phyloP scores from a whole-genome alignment of 345 rosid genomes.

The Brassica rapa region DNA sequence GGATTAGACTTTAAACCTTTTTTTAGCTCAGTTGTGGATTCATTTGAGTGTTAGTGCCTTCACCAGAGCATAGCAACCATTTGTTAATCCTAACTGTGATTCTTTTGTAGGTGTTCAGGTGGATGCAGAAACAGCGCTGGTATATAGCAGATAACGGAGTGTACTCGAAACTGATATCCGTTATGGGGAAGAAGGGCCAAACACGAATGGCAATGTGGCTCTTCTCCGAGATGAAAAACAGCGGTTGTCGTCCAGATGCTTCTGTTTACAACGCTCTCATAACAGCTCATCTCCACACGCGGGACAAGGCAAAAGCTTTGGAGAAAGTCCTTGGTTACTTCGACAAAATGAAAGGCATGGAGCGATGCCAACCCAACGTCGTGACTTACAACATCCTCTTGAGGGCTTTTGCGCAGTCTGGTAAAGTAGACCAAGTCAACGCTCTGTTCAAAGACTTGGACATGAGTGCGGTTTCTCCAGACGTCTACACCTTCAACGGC shows the following conservation, averaged over 20 bases:
- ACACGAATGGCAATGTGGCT: conserved; percentile 98
- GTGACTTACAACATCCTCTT: conserved; percentile 88
- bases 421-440: conserved; percentile 68
- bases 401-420: conserved; percentile 87
- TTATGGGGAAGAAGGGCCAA: conserved; percentile 89
- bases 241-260: conserved; percentile 91
- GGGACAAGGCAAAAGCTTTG: conserved; percentile 79
- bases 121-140: conserved; percentile 99
- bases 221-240: conserved; percentile 90
- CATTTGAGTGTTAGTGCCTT: conserved; percentile 4
- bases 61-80: neutral
- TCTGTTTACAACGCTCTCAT: conserved; percentile 91
- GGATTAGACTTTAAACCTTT: neutral
- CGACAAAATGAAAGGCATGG: conserved; percentile 79
- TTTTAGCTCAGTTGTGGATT: neutral
- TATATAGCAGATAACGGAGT: conserved; percentile 83
- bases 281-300: conserved; percentile 83
- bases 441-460: conserved; percentile 74
- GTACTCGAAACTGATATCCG: conserved; percentile 76
- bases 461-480: conserved; percentile 62
- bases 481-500: conserved; percentile 78
- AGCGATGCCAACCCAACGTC: conserved; percentile 75
- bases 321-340: conserved; percentile 75
- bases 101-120: conserved; percentile 75
- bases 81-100: neutral